Evolutionary conservation across 768 basidiomycete species (phyloP).

Genomic region (Phylloporus arenicola): DNA sequence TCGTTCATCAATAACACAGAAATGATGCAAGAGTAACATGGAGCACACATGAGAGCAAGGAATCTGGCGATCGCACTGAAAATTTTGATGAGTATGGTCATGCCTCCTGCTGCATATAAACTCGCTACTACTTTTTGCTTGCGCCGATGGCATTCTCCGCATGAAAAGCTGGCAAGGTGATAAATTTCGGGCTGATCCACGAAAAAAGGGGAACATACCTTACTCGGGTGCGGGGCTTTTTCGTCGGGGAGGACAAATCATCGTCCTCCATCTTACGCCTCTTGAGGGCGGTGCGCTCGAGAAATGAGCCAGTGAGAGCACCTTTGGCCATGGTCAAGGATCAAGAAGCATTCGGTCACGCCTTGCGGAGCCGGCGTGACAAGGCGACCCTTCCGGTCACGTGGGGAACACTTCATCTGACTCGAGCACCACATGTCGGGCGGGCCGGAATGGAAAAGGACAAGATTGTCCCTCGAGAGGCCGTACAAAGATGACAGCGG

Average conservation of each 20-base stretch:
- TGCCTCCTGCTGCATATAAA: constrained; percentile 10
- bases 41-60: constrained; percentile 75
- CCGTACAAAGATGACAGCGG: constrained; percentile 80
- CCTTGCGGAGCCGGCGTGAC: constrained; percentile 1
- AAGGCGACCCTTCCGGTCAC: constrained; percentile 17
- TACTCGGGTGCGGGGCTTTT: constrained; percentile 69
- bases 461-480: constrained; percentile 66
- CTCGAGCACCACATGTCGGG: constrained; percentile 16
- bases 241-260: constrained; percentile 40
- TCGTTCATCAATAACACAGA: constrained; percentile 10
- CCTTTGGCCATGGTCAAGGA: constrained; percentile 33
- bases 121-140: constrained; percentile 67
- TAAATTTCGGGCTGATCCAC: background rate
- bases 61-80: constrained; percentile 77
- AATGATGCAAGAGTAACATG: constrained; percentile 1
- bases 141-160: constrained; percentile 81
- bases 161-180: constrained; percentile 57
- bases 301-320: constrained; percentile 10
- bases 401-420: constrained; percentile 12
- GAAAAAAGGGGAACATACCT: constrained; percentile 44
- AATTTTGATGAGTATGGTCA: constrained; percentile 14
- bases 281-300: constrained; percentile 40
- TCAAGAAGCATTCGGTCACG: constrained; percentile 6
- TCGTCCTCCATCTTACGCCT: constrained; percentile 66
- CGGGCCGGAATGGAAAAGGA: constrained; percentile 49